These are phyloP conservation scores for Sporobolomyces roseus DNA, from an alignment of 768 basidiomycete genomes.

Conservation along the genomic window DNA sequence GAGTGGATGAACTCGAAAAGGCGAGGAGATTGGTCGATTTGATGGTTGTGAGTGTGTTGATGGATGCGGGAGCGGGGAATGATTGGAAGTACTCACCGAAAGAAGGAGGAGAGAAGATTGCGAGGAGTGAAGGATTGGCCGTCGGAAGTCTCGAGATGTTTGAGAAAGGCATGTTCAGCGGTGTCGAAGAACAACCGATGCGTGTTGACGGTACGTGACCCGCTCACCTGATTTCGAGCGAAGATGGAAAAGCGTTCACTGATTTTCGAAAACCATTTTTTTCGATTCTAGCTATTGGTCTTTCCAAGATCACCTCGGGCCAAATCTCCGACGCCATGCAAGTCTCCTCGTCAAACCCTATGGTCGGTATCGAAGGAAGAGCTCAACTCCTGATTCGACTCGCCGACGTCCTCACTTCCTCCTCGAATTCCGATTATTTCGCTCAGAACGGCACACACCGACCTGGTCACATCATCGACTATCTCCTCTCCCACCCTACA, in stretches of 20 bases:
- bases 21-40: conserved; percentile 78
- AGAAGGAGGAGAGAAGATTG: conserved; percentile 54
- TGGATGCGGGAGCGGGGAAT: conserved; percentile 90
- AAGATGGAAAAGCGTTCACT: no score
- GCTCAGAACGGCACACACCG: conserved; percentile 24
- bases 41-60: conserved; percentile 81
- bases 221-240: neutral
- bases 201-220: conserved; percentile 69
- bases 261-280: neutral
- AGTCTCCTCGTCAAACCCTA: conserved; percentile 68
- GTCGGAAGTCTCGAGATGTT: conserved; percentile 93
- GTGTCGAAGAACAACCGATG: conserved; percentile 59
- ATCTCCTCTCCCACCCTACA: conserved; percentile 42
- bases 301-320: conserved; percentile 62
- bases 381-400: conserved; percentile 70
- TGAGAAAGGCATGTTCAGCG: conserved; percentile 72
- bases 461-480: conserved; percentile 44
- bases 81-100: conserved; percentile 71
- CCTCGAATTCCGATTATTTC: conserved; percentile 63
- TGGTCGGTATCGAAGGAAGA: conserved; percentile 86
- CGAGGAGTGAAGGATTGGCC: conserved; percentile 68
- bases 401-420: conserved; percentile 60
- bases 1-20: conserved; percentile 51
- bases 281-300: conserved; percentile 59
- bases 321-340: conserved; percentile 70